Base-by-base conservation (phyloP, 306 rosid species). In the Canavalia ensiformis region DNA sequence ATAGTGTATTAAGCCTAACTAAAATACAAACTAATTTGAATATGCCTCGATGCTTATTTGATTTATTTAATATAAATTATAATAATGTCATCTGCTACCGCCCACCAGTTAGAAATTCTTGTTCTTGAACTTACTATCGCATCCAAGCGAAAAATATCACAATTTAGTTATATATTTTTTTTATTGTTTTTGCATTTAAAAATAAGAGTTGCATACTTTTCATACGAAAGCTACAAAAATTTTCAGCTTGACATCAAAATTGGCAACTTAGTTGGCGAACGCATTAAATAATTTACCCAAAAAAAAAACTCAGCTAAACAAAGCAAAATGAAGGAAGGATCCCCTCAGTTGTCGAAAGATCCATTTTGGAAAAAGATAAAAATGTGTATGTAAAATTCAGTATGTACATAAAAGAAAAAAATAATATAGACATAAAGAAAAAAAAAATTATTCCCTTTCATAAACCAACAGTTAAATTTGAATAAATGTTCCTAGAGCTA, bases 401-500 rank as follows among this genome's bases (percentile, higher is more conserved):
- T 18, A 18, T 18, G 25, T 18, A 18, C 25, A 18, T 18, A 18
- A 18, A 18, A 18, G 25, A 18, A 18, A 18, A 18, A 18, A 18
- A 18, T 0, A 18, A 18, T 18, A 18, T 18, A 18, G 25, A 18
- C 25, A 18, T 18, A 18, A 18, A 18, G 25, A 18, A 18, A 18
- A 18, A 18, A 18, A 18, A 18, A 18, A 18, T 18, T 18, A 18
- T 18, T 18, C 25, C 25, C 25, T 18, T 18, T 18, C 5, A 59
- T 46, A 55, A 75, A 76, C 70, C 64, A 57, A 74, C 63, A 86
- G 42, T 18, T 28, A 13, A 68, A 75, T 66, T 50, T 42, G 2
- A n/a, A 65, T 7, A 42, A 52, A 64, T 50, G 70, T 31, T 68
- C 57, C 78, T 28, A 64, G 68, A 82, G 75, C 76, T 52, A 51